Percentiles rank a stretch among this genome's conserved stretches.
Conservation (phyloP, 208 protist genomes). For the Trypanosomatidae sp. region DNA sequence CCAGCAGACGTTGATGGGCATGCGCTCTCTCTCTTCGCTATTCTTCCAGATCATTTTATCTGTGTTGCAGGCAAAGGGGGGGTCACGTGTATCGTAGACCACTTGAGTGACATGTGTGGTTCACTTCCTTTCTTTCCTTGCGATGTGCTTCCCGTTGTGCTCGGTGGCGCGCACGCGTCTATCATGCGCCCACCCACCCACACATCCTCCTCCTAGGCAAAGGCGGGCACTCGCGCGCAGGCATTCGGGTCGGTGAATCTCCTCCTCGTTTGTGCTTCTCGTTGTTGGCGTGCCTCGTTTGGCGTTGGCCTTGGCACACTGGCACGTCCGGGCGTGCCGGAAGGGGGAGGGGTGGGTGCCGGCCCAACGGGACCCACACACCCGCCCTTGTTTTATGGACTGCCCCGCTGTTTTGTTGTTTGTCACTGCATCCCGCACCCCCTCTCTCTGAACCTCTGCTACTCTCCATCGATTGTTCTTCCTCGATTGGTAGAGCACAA, state of each 20-base stretch:
- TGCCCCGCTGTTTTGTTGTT: neutral
- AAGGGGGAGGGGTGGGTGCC: neutral
- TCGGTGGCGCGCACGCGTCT: neutral
- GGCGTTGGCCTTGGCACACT: too few relatives aligned
- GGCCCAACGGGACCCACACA: neutral
- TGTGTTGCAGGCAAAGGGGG: too few relatives aligned
- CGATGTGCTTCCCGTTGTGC: neutral
- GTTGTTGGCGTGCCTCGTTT: neutral
- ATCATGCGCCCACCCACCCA: neutral
- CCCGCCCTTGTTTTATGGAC: neutral
- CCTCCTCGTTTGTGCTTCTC: neutral
- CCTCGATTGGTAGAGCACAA: neutral
- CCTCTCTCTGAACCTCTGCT: neutral
- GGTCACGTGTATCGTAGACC: neutral
- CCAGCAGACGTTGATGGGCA: neutral
- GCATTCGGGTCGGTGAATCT: neutral
- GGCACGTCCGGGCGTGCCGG: neutral
- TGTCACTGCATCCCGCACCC: neutral
- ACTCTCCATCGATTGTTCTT: neutral
- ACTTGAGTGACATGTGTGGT: neutral
- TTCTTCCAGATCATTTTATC: too few relatives aligned
- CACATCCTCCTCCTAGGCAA: neutral
- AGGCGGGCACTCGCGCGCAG: neutral
- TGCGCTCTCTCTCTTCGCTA: neutral
- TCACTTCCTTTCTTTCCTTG: slow-evolving; percentile 5